Base-by-base conservation (phyloP, 345 rosid genomes). In the Rhodamnia argentea region DNA sequence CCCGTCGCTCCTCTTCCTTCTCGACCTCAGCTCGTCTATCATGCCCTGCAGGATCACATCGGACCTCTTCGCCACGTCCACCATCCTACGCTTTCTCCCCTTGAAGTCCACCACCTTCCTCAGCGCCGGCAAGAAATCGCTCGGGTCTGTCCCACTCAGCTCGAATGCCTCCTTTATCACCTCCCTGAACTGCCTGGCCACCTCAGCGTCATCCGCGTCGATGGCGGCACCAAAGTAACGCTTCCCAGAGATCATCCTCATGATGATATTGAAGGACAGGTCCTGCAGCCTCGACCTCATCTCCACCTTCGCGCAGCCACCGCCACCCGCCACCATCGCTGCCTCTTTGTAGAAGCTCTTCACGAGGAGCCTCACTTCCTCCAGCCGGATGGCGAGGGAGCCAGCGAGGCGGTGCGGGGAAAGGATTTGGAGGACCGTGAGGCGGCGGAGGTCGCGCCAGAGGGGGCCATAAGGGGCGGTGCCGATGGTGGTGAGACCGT, bases 371-470 rank as follows among this genome's bases (percentile, higher is more conserved):
- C 62, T 84, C 32, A 85, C 52, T 85, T 89, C 88, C n/a, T 87
- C 83, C 9, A 7, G 56, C 13, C 90, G 85, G 56, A 85, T 53
- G 16, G 22, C 22, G 6, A 76, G 44, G 40, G 81, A 85, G 47
- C 83, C n/a, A 64, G 82, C 52, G 78, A 88, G 86, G 10, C 87
- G 84, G 15, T 55, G 74, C 10, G 81, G n/a, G 12, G 89, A 90
- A 88, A 90, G 86, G 29, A 90, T 74, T 42, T 90, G 87, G 11
- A 84, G 50, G 27, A 82, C 56, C 52, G 89, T 53, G 56, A 90
- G 47, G 47, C 89, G 87, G 74, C 92, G 64, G 26, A 89, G 89
- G 86, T 85, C 82, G 29, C 87, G 86, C 90, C 90, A 89, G 10
- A 44, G 84, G 12, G 60, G 83, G 5, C 92, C 88, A 84, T 86